Evolutionary conservation across 768 basidiomycete genomes (phyloP).

Genomic region (Boletus pseudopeckii): DNA sequence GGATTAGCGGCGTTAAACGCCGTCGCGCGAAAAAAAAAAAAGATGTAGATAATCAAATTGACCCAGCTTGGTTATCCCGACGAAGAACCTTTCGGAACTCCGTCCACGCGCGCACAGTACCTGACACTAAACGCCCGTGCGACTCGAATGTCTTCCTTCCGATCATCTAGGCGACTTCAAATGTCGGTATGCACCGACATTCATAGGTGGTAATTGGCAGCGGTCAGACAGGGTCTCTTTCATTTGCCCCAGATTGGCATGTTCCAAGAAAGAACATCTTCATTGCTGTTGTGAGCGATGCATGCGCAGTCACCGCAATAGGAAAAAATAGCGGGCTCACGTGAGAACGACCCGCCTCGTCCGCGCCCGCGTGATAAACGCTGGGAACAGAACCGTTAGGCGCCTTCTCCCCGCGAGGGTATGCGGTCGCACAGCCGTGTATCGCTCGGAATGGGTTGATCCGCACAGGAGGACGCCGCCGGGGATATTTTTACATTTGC

Average conservation of each 20-base stretch:
- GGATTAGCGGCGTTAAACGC: not conserved
- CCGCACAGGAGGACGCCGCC: not conserved
- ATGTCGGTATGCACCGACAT: not conserved
- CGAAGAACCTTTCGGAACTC: no score
- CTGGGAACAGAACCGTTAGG: not conserved
- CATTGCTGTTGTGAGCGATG: not conserved
- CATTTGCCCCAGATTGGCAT: not conserved
- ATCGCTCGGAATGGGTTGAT: not conserved
- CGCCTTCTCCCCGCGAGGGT: not conserved
- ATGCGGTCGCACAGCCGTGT: not conserved
- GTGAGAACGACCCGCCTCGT: not conserved
- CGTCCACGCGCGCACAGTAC: not conserved
- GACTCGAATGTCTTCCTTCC: no score
- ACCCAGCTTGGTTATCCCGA: not conserved
- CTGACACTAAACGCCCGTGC: no score
- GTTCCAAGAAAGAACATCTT: not conserved
- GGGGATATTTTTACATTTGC: not conserved
- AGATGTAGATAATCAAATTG: not conserved
- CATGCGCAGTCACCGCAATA: not conserved
- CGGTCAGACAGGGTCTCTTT: not conserved
- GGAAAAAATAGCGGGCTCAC: not conserved
- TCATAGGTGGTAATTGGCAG: not conserved
- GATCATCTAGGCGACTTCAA: not conserved
- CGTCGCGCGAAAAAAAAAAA: not conserved
- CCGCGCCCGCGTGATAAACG: not conserved